These are phyloP conservation scores for Ganoderma meredithae DNA, from an alignment of 1,284 basidiomycete species.

Conservation along the genomic window DNA sequence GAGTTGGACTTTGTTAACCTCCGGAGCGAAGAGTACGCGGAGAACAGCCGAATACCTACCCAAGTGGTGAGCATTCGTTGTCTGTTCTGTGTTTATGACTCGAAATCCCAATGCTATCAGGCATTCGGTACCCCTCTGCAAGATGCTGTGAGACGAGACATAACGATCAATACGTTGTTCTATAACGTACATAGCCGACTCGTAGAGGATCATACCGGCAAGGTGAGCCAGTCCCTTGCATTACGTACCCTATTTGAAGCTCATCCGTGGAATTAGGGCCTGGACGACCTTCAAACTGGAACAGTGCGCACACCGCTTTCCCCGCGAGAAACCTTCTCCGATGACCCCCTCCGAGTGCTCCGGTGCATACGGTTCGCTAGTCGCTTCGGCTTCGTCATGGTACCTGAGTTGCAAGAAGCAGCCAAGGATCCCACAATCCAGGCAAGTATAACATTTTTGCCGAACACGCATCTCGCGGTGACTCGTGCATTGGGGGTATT, in stretches of 20 bases:
- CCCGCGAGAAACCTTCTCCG: constrained; percentile 89
- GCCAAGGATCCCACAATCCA: constrained; percentile 76
- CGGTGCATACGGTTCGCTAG: constrained; percentile 93
- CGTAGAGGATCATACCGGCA: constrained; percentile 91
- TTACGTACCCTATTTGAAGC: background rate
- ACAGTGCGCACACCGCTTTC: constrained; percentile 91
- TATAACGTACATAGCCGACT: constrained; percentile 93
- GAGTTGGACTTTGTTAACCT: constrained; percentile 97
- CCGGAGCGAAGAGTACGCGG: constrained; percentile 91
- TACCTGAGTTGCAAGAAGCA: constrained; percentile 74
- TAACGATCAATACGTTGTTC: constrained; percentile 96
- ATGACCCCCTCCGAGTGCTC: constrained; percentile 93
- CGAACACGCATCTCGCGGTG: background rate
- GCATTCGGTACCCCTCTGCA: constrained; percentile 92
- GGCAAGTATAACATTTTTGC: constrained; percentile 47
- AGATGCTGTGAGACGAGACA: constrained; percentile 91
- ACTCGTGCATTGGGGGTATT: background rate
- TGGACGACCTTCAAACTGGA: constrained; percentile 82
- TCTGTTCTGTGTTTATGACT: background rate
- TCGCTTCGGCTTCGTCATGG: constrained; percentile 86
- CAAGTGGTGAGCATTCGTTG: constrained; percentile 67
- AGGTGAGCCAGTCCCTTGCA: constrained; percentile 51
- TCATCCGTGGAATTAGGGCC: constrained; percentile 60
- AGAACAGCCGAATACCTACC: constrained; percentile 89
- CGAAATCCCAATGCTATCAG: constrained; percentile 48